Evolutionary conservation across 2,329 filamentous ascomycete genomes (phyloP).

Genomic region (Didymella pomorum): DNA sequence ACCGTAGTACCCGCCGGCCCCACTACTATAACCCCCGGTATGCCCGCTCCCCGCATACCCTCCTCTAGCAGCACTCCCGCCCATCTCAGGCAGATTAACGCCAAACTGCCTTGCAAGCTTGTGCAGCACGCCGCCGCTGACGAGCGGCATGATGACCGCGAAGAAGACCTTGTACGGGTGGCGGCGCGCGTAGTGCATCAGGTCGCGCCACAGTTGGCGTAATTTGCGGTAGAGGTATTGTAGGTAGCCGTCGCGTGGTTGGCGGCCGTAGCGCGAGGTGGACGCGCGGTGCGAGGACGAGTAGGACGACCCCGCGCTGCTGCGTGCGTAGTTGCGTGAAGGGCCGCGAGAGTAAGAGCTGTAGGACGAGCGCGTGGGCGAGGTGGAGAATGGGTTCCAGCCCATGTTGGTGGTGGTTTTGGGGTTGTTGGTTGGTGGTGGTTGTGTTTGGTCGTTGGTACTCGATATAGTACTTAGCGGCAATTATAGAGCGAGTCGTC

Average conservation of each 20-base stretch:
- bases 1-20: constrained; percentile 55
- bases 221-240: constrained; percentile 76
- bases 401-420: constrained; percentile 38
- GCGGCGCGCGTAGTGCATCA: constrained; percentile 80
- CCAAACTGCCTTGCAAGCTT: constrained; percentile 82
- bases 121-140: constrained; percentile 82
- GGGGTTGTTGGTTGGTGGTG: constrained; percentile 17
- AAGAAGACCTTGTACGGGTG: constrained; percentile 92
- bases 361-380: constrained; percentile 30
- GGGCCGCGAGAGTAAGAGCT: constrained; percentile 21
- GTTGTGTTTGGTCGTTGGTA: no score
- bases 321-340: constrained; percentile 35
- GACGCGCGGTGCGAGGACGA: constrained; percentile 57
- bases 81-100: constrained; percentile 71
- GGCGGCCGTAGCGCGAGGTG: constrained; percentile 78
- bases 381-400: constrained; percentile 48
- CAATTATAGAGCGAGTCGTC: constrained; percentile 13
- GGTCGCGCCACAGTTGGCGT: constrained; percentile 79
- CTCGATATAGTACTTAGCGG: no score
- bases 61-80: constrained; percentile 37
- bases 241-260: constrained; percentile 80
- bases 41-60: constrained; percentile 35
- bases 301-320: constrained; percentile 38
- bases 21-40: not conserved
- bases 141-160: constrained; percentile 84